Conservation (phyloP, 805 yeast species). For the Saturnispora zaruensis region DNA sequence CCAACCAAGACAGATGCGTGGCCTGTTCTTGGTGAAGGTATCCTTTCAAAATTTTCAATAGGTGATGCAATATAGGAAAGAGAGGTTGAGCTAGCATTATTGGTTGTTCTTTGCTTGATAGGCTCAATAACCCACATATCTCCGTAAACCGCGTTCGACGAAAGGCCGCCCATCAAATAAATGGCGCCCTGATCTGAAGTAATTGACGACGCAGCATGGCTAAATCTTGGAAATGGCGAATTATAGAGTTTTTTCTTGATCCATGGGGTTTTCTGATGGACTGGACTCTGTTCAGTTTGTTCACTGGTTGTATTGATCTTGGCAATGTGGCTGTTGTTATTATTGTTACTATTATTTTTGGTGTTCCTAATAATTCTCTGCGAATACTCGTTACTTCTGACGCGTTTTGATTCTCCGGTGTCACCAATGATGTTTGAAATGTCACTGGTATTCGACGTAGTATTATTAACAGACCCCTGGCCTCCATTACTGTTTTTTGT, state of each 20-base stretch:
- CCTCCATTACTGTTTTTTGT: background rate
- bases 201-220: constrained; percentile 77
- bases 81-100: constrained; percentile 18
- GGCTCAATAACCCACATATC: constrained; percentile 88
- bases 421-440: background rate
- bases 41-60: constrained; percentile 63
- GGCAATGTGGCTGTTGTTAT: background rate
- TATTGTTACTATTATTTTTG: background rate
- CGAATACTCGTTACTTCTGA: background rate
- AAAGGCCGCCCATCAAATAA: constrained; percentile 89
- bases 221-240: constrained; percentile 90
- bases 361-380: background rate
- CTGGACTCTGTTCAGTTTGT: background rate
- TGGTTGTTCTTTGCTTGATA: constrained; percentile 14
- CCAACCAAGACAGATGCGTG: constrained; percentile 90
- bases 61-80: constrained; percentile 37
- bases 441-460: background rate
- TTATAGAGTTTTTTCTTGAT: constrained; percentile 49
- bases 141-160: constrained; percentile 86
- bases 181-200: constrained; percentile 75
- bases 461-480: background rate
- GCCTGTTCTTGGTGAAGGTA: constrained; percentile 95
- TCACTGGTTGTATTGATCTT: background rate
- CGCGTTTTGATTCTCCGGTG: background rate
- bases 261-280: constrained; percentile 46